Conservation (phyloP, 2,329 filamentous ascomycete genomes). For the Xylaria sp. region DNA sequence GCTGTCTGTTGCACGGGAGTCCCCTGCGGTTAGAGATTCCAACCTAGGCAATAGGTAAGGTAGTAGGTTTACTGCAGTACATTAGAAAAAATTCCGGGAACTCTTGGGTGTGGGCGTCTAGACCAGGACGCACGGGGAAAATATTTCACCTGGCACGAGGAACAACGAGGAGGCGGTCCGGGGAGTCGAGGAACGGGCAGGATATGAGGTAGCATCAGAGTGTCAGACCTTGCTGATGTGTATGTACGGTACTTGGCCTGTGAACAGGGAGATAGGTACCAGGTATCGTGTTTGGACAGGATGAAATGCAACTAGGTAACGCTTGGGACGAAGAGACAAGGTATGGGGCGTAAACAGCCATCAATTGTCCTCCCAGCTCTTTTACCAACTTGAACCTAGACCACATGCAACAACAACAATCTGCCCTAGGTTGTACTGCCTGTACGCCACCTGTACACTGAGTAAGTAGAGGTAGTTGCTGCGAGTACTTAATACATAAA, state of each 20-base stretch:
- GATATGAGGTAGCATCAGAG: slow-evolving; percentile 13
- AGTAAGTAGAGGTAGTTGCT: not conserved
- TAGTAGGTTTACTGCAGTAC: not conserved
- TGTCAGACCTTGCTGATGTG: slow-evolving; percentile 11
- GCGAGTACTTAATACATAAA: not conserved
- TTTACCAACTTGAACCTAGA: not conserved
- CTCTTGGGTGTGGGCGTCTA: slow-evolving; percentile 17
- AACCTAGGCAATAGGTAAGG: slow-evolving; percentile 27
- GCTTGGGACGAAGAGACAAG: slow-evolving; percentile 6
- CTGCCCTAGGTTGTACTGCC: not conserved
- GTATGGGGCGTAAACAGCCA: not conserved
- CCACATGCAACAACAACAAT: not conserved
- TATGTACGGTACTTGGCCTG: not conserved
- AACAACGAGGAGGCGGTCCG: slow-evolving; percentile 19
- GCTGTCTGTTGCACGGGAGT: slow-evolving; percentile 33
- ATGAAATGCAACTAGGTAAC: slow-evolving; percentile 5
- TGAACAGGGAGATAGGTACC: slow-evolving; percentile 1
- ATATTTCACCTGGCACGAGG: slow-evolving; percentile 20
- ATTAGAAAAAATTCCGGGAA: slow-evolving; percentile 17
- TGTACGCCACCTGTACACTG: no score
- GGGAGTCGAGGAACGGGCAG: slow-evolving; percentile 8
- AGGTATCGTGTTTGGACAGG: slow-evolving; percentile 2
- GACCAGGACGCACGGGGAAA: slow-evolving; percentile 31
- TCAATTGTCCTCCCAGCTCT: not conserved
- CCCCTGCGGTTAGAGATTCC: slow-evolving; percentile 34